Conservation (phyloP, 139 green algal species). For the Chlorella sp. region DNA sequence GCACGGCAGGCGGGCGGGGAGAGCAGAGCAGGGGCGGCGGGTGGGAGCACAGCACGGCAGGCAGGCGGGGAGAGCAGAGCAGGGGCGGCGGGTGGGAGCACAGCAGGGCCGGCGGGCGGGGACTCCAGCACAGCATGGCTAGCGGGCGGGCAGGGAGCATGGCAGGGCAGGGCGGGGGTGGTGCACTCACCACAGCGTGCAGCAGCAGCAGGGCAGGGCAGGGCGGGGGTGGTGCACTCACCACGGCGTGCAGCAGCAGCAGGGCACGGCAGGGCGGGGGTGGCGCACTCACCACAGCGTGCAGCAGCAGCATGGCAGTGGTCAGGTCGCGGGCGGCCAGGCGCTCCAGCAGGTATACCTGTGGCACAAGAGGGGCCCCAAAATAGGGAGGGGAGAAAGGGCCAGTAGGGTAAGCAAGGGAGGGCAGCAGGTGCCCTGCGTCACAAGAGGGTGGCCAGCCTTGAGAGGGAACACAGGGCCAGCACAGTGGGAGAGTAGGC, state of each 20-base stretch:
- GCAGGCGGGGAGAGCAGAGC: neutral
- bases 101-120: neutral
- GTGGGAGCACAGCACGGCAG: neutral
- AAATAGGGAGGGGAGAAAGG: neutral
- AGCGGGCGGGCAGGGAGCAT: too few relatives aligned
- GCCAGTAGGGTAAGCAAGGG: neutral
- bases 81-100: neutral
- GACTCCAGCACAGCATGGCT: too few relatives aligned
- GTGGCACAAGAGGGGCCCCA: neutral
- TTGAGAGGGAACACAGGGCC: too few relatives aligned
- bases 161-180: too few relatives aligned
- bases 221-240: too few relatives aligned
- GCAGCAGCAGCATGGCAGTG: slow-evolving; percentile 53
- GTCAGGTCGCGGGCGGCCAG: slow-evolving; percentile 52
- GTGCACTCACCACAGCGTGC: too few relatives aligned
- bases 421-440: neutral
- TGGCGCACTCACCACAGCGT: slow-evolving; percentile 37
- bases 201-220: too few relatives aligned
- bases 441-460: too few relatives aligned
- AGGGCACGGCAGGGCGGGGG: neutral
- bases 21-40: neutral
- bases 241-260: too few relatives aligned
- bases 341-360: slow-evolving; percentile 59
- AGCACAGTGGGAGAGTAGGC: too few relatives aligned
- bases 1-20: neutral